A percentile compares a stretch with the other conserved stretches of the same genome.
These are phyloP conservation scores for Populus davidiana DNA, from an alignment of 345 rosid species.

Conservation along the genomic window DNA sequence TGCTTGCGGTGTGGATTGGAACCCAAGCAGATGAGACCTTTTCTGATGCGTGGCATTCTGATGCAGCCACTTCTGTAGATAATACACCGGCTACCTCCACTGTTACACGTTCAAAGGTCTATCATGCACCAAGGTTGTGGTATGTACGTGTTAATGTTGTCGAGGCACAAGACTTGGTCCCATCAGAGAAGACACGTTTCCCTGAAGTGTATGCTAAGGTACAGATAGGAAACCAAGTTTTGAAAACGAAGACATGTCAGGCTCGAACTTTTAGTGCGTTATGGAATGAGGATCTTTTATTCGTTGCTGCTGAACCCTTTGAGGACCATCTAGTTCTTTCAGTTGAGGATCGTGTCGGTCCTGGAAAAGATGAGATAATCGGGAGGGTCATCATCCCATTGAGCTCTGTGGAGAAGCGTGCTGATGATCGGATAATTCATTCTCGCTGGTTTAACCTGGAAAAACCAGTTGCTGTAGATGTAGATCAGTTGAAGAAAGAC, in stretches of 20 bases:
- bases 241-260: slow-evolving; percentile 31
- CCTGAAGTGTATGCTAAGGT: slow-evolving; percentile 34
- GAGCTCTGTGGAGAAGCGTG: slow-evolving; percentile 31
- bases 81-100: slow-evolving; percentile 18
- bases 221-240: slow-evolving; percentile 30
- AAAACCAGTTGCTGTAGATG: slow-evolving; percentile 30
- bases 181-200: slow-evolving; percentile 28
- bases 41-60: slow-evolving; percentile 38
- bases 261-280: slow-evolving; percentile 28
- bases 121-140: slow-evolving; percentile 36
- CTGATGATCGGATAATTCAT: slow-evolving; percentile 30
- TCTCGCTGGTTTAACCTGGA: slow-evolving; percentile 39
- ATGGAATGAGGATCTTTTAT: slow-evolving; percentile 38
- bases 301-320: slow-evolving; percentile 36
- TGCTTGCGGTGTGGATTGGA: slow-evolving; percentile 42
- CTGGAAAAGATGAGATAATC: slow-evolving; percentile 33
- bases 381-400: slow-evolving; percentile 30
- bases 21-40: slow-evolving; percentile 38
- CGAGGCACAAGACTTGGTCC: slow-evolving; percentile 34
- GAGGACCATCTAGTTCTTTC: slow-evolving; percentile 33
- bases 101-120: slow-evolving; percentile 32
- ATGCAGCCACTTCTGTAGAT: slow-evolving; percentile 29
- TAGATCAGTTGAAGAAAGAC: slow-evolving; percentile 33
- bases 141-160: slow-evolving; percentile 33
- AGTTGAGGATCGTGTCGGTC: slow-evolving; percentile 32